Percentiles rank a stretch among this genome's conserved stretches.
Evolutionary conservation across 306 rosid genomes (phyloP).

Genomic region (Quercus glauca): DNA sequence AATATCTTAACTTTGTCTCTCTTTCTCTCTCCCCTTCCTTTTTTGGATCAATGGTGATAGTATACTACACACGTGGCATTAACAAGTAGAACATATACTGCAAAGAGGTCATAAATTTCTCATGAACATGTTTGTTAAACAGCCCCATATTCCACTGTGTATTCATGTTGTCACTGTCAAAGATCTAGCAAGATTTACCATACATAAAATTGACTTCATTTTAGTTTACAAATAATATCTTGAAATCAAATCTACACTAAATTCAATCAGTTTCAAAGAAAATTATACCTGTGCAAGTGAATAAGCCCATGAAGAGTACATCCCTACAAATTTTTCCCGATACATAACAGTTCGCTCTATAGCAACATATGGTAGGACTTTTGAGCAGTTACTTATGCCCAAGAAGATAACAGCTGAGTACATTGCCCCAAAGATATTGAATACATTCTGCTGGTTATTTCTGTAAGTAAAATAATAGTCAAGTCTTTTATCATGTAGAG

Average conservation of each 20-base stretch:
- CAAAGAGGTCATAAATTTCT: no score
- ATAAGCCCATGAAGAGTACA: slow-evolving; percentile 49
- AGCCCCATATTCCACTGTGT: no score
- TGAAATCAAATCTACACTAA: no score
- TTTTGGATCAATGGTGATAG: background rate
- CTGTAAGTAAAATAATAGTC: no score
- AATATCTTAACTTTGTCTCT: no score
- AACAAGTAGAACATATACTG: background rate
- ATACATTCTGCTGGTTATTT: slow-evolving; percentile 37
- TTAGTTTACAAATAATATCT: no score
- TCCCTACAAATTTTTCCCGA: slow-evolving; percentile 40
- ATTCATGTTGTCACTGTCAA: no score
- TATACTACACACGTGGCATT: background rate
- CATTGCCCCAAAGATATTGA: slow-evolving; percentile 46
- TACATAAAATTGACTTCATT: no score
- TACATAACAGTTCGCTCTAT: slow-evolving; percentile 41
- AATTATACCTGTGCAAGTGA: slow-evolving; percentile 44
- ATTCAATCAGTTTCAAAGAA: background rate
- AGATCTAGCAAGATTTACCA: no score
- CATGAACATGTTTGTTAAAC: no score
- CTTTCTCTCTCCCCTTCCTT: no score
- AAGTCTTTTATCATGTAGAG: no score
- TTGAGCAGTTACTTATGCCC: slow-evolving; percentile 40
- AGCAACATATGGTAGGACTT: slow-evolving; percentile 27
- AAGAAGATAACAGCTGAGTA: slow-evolving; percentile 28